Evolutionary conservation across 495 filamentous ascomycete species (phyloP), one percentile per base, ranked within the genome.

Genomic region (Aspergillus cavernicola): DNA sequence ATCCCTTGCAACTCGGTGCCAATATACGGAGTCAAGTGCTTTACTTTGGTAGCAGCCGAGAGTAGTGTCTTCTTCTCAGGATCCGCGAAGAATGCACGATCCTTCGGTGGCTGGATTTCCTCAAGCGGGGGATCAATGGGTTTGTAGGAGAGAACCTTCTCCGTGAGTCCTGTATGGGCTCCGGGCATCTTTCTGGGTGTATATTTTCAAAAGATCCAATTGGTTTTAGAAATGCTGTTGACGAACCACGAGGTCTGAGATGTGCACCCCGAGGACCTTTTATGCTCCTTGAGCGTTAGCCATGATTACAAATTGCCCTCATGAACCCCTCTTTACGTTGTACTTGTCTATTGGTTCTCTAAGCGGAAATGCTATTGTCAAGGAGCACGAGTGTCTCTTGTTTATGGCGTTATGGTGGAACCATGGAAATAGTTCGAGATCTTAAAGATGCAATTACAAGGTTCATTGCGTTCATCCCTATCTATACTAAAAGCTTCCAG

Each of bases 1-100:
- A 76, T 46, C 7, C 70, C 73, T 22, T 63, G 55, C 41, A 76
- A 42, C 56, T 72, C 67, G 3, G 69, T 76, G 24, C 70, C 73
- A 40, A 76, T 68, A n/a, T 66, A 64, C 29, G 71, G 70, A 12
- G 73, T 71, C 40, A 76, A 50, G 50, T 71, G 49, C 19, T 44
- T 44, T 1, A 56, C 32, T 12, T 28, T 40, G 7, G 38, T 32
- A 6, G 45, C 56, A 8, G 56, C 56, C 8, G 22, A 12, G 15
- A 58, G 46, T 6, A 58, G 56, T 2, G 28, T n/a, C n/a, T 29
- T 24, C 41, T 53, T 53, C 19, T 22, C 10, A 1, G 50, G 43
- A 28, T 50, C 43, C 1, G 56, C 44, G n/a, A 16, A 31, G 9
- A 53, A 32, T 6, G 44, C 56, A 16, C 50, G 50, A 36, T 58